Evolutionary conservation across 176 grass and related monocot genomes (phyloP).

Genomic region (Musa beccarii): DNA sequence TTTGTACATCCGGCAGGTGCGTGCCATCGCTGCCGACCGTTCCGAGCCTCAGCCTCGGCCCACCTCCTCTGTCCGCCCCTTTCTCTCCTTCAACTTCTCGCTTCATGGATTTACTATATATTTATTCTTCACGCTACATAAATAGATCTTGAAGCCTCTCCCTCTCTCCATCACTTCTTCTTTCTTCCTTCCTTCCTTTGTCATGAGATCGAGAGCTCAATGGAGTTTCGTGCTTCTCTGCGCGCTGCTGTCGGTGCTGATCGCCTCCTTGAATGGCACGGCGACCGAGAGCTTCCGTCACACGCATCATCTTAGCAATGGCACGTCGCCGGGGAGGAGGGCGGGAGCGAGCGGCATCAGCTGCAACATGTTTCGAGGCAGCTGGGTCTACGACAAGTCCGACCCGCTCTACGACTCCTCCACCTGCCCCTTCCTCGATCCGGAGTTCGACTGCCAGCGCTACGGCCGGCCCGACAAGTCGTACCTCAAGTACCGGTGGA

Average conservation of each 20-base stretch:
- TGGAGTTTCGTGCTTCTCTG: neutral
- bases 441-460: slow-evolving; percentile 69
- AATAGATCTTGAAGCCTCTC: too few species aligned
- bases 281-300: neutral
- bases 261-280: neutral
- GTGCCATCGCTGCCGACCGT: too few species aligned
- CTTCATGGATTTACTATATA: too few species aligned
- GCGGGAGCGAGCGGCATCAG: neutral
- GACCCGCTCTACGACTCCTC: slow-evolving; percentile 75
- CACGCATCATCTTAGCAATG: neutral
- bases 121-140: too few species aligned
- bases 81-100: too few species aligned
- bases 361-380: slow-evolving; percentile 51
- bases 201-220: neutral
- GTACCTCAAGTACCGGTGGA: slow-evolving; percentile 82
- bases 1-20: too few species aligned
- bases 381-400: slow-evolving; percentile 60
- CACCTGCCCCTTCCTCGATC: slow-evolving; percentile 64
- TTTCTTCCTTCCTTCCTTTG: neutral
- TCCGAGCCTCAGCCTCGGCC: too few species aligned
- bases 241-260: neutral
- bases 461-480: slow-evolving; percentile 54
- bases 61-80: too few species aligned
- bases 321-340: neutral
- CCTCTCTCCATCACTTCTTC: neutral